These are phyloP conservation scores for Trapa incisa DNA, from an alignment of 345 rosid species.

Conservation along the genomic window DNA sequence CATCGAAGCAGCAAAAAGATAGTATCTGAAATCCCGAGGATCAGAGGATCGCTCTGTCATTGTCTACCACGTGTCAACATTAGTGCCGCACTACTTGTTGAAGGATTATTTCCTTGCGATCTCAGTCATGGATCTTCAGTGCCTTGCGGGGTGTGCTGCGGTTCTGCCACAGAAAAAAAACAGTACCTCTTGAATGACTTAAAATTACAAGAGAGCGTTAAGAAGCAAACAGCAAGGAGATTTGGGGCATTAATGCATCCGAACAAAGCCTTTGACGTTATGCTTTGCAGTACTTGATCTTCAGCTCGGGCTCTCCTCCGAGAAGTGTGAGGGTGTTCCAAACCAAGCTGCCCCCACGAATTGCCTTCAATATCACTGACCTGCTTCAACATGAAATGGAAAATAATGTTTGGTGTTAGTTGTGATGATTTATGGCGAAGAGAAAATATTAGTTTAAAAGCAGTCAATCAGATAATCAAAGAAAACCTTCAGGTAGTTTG, in stretches of 20 bases:
- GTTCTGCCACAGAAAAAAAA: slow-evolving; percentile 32
- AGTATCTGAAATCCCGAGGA: neutral
- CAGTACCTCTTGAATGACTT: neutral
- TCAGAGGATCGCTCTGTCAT: neutral
- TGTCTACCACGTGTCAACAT: slow-evolving; percentile 6
- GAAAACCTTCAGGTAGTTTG: slow-evolving; percentile 74
- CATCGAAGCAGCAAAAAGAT: slow-evolving; percentile 6
- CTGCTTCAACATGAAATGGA: slow-evolving; percentile 20
- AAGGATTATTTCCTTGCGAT: slow-evolving; percentile 4
- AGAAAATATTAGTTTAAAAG: neutral
- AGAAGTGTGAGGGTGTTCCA: slow-evolving; percentile 76
- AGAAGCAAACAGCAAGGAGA: neutral
- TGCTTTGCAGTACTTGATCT: slow-evolving; percentile 45
- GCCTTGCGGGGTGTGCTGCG: slow-evolving; percentile 63
- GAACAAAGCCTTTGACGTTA: neutral
- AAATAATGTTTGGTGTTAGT: neutral
- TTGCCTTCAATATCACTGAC: slow-evolving; percentile 87
- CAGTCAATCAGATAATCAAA: neutral
- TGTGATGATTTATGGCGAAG: neutral
- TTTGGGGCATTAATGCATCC: neutral
- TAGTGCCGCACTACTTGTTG: neutral
- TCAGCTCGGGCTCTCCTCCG: slow-evolving; percentile 68
- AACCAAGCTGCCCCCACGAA: slow-evolving; percentile 94
- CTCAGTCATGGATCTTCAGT: slow-evolving; percentile 62
- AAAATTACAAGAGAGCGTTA: neutral